These are phyloP conservation scores for Boletus albobrunnescens DNA, from an alignment of 1,284 basidiomycete species.

Conservation along the genomic window DNA sequence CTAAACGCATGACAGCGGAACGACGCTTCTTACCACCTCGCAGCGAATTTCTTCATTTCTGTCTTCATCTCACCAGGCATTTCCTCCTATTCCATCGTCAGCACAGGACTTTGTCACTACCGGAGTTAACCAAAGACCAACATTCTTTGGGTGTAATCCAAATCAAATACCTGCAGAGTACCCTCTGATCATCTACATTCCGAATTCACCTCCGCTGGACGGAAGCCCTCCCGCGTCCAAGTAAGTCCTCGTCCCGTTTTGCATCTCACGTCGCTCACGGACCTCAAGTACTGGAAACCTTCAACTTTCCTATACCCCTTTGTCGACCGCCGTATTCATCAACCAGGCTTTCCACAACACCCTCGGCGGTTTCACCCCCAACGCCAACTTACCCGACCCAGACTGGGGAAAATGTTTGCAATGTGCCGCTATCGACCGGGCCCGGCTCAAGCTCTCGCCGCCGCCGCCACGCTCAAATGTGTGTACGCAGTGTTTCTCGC, in stretches of 20 bases:
- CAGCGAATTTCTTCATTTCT: slow-evolving; percentile 45
- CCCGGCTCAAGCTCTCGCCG: slow-evolving; percentile 27
- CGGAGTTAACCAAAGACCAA: slow-evolving; percentile 65
- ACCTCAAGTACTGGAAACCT: slow-evolving; percentile 42
- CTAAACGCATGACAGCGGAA: slow-evolving; percentile 41
- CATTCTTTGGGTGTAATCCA: slow-evolving; percentile 75
- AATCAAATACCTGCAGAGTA: slow-evolving; percentile 45
- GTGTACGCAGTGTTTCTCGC: slow-evolving; percentile 31
- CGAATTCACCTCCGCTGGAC: slow-evolving; percentile 58
- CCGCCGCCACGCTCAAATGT: slow-evolving; percentile 21
- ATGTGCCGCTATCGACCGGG: slow-evolving; percentile 43
- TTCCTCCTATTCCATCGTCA: slow-evolving; percentile 59
- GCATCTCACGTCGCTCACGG: neutral
- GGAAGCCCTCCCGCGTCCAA: slow-evolving; percentile 57
- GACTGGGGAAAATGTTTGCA: slow-evolving; percentile 41
- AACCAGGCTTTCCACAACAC: slow-evolving; percentile 51
- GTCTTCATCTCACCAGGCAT: slow-evolving; percentile 51
- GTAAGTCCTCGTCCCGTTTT: slow-evolving; percentile 35
- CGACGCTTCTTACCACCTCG: slow-evolving; percentile 40
- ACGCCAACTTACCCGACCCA: slow-evolving; percentile 34
- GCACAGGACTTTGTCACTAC: slow-evolving; percentile 53
- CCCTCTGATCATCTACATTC: slow-evolving; percentile 59
- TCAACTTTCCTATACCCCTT: slow-evolving; percentile 44
- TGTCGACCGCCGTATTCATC: slow-evolving; percentile 47
- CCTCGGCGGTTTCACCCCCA: slow-evolving; percentile 54